A percentile compares a stretch with the other conserved stretches of the same genome.
Evolutionary conservation across 2,329 filamentous ascomycete species (phyloP).

Genomic region (Fusarium brevicatenulatum): DNA sequence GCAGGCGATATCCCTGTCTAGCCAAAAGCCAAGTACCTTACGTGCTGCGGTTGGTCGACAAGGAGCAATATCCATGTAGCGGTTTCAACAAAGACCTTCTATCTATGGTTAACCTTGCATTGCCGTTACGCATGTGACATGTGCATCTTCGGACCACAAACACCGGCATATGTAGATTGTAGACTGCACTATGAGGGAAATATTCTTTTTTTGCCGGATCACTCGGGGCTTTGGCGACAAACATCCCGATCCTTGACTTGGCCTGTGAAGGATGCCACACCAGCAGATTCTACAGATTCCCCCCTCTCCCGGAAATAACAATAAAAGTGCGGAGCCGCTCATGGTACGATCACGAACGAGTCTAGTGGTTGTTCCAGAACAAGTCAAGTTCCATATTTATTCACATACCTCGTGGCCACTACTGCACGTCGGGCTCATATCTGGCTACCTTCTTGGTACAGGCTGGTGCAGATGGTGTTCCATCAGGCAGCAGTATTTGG

Average conservation of each 20-base stretch:
- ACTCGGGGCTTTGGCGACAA: slow-evolving; percentile 2
- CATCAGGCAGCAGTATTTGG: slow-evolving; percentile 31
- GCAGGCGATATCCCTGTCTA: slow-evolving; percentile 7
- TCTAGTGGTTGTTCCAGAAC: slow-evolving; percentile 8
- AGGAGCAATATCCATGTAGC: background rate
- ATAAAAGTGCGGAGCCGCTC: slow-evolving; percentile 19
- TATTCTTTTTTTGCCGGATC: slow-evolving; percentile 1
- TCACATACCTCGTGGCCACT: background rate
- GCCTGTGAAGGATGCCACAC: background rate
- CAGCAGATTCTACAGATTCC: background rate
- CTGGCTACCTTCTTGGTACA: background rate
- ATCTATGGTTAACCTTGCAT: slow-evolving; percentile 16
- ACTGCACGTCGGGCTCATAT: slow-evolving; percentile 22
- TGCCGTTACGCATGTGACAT: slow-evolving; percentile 13
- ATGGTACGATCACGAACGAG: slow-evolving; percentile 12
- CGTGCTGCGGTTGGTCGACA: background rate
- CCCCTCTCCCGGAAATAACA: slow-evolving; percentile 18
- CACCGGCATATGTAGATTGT: background rate
- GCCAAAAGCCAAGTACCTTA: slow-evolving; percentile 23
- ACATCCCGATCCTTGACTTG: slow-evolving; percentile 3
- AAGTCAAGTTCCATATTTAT: slow-evolving; percentile 4
- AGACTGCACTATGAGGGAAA: background rate
- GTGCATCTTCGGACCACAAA: background rate
- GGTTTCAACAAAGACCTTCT: slow-evolving; percentile 27
- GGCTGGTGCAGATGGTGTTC: background rate